Percentiles rank a stretch among this genome's conserved stretches.
phyloP scores from a whole-genome alignment of 176 grass and related monocot species.

The Carex myosuroides region DNA sequence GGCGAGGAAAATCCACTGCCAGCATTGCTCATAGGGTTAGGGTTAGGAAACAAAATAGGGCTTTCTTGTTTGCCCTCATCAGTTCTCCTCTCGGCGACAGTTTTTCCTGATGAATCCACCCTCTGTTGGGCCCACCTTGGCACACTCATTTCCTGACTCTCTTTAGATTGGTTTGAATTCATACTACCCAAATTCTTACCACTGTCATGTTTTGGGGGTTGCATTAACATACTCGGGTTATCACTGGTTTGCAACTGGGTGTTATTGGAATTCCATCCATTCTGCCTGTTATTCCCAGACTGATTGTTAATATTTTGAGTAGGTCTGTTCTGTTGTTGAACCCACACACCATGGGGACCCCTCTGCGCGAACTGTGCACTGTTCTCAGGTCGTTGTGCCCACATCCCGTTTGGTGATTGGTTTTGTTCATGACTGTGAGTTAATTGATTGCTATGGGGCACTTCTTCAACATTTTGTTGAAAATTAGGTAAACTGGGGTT shows the following conservation, averaged over 20 bases:
- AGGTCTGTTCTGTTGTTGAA: slow-evolving; percentile 45
- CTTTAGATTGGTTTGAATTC: slow-evolving; percentile 37
- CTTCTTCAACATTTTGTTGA: slow-evolving; percentile 35
- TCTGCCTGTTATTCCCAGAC: slow-evolving; percentile 42
- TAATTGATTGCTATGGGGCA: slow-evolving; percentile 45
- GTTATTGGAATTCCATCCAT: slow-evolving; percentile 58
- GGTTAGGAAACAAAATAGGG: slow-evolving; percentile 25
- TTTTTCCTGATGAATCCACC: slow-evolving; percentile 50
- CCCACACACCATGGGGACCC: slow-evolving; percentile 53
- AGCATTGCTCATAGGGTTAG: slow-evolving; percentile 9
- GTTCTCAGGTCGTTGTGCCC: slow-evolving; percentile 43
- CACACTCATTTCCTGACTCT: slow-evolving; percentile 23
- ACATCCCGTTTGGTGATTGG: slow-evolving; percentile 41
- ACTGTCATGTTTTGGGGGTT: slow-evolving; percentile 33
- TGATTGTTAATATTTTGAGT: slow-evolving; percentile 48
- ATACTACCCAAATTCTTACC: slow-evolving; percentile 39
- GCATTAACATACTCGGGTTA: slow-evolving; percentile 41
- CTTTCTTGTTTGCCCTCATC: slow-evolving; percentile 43
- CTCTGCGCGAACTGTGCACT: slow-evolving; percentile 35
- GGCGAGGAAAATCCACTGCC: slow-evolving; percentile 20
- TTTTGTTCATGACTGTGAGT: slow-evolving; percentile 45
- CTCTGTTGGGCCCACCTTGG: slow-evolving; percentile 33
- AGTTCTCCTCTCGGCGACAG: slow-evolving; percentile 32
- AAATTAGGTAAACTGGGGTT: slow-evolving; percentile 41
- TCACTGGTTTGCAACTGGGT: slow-evolving; percentile 37